These are phyloP conservation scores for Asterionellopsis glacialis DNA, from an alignment of 108 stramenopile genomes.

Conservation along the genomic window DNA sequence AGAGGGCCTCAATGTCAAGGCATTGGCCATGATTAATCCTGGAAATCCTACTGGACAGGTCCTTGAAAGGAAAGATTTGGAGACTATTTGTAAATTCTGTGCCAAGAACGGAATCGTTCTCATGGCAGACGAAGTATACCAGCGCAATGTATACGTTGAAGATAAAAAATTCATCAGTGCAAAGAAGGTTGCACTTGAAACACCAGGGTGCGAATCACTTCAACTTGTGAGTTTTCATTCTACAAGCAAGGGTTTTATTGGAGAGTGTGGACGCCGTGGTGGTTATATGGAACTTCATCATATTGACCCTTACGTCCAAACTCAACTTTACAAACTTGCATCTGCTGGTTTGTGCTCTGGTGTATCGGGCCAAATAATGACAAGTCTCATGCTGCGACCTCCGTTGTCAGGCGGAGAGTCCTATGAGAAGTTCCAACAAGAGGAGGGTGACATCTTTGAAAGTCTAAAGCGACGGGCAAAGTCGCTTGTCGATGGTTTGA, in stretches of 20 bases:
- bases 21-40: conserved; percentile 91
- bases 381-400: conserved; percentile 88
- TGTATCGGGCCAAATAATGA: conserved; percentile 84
- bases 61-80: conserved; percentile 66
- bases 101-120: conserved; percentile 73
- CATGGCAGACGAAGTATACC: conserved; percentile 93
- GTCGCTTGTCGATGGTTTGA: conserved; percentile 74
- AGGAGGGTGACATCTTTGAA: conserved; percentile 58
- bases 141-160: conserved; percentile 85
- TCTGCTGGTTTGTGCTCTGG: conserved; percentile 83
- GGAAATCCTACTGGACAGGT: conserved; percentile 96
- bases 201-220: conserved; percentile 51
- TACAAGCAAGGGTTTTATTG: conserved; percentile 88
- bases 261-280: conserved; percentile 94
- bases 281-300: conserved; percentile 90
- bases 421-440: conserved; percentile 53
- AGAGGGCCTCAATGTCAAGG: conserved; percentile 64
- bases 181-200: conserved; percentile 64
- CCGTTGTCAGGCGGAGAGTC: conserved; percentile 76
- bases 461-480: conserved; percentile 78
- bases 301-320: conserved; percentile 78
- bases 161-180: conserved; percentile 70
- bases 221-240: conserved; percentile 93
- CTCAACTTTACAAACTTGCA: conserved; percentile 91
- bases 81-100: conserved; percentile 78